Conservation (phyloP, 164 flowering plant species). For the Magnolia officinalis region DNA sequence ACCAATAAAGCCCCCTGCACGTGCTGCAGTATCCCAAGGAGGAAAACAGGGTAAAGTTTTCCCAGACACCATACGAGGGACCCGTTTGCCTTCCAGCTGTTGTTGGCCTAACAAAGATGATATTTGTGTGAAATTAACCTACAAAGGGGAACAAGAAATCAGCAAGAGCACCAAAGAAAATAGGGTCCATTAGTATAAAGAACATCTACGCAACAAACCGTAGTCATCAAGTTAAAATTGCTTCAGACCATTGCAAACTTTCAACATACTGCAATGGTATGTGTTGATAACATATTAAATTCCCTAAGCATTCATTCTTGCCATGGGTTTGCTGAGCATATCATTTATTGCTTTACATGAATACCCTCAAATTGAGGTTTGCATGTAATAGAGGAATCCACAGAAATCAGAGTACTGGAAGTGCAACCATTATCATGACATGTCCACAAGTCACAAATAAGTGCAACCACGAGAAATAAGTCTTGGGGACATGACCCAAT, state of each 20-base stretch:
- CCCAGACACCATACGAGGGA: slow-evolving; percentile 97
- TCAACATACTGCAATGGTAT: too few relatives aligned
- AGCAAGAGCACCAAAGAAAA: not conserved
- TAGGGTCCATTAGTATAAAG: not conserved
- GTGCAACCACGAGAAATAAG: too few relatives aligned
- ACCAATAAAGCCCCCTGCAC: slow-evolving; percentile 91
- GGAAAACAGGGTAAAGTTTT: slow-evolving; percentile 90
- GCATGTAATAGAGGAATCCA: too few relatives aligned
- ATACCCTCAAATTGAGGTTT: too few relatives aligned
- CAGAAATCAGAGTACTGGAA: too few relatives aligned
- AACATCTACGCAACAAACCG: not conserved
- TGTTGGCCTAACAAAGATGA: slow-evolving; percentile 91
- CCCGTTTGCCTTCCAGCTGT: slow-evolving; percentile 93
- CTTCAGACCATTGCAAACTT: not conserved
- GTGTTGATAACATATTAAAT: too few relatives aligned
- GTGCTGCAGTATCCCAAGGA: slow-evolving; percentile 85
- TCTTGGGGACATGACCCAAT: too few relatives aligned
- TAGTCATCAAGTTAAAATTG: not conserved
- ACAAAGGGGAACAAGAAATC: slow-evolving; percentile 8
- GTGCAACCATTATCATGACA: too few relatives aligned
- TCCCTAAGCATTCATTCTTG: too few relatives aligned
- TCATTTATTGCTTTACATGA: too few relatives aligned
- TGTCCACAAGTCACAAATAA: too few relatives aligned
- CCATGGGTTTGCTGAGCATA: too few relatives aligned
- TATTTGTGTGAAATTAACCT: slow-evolving; percentile 95